Conservation (phyloP, 2,329 filamentous ascomycete species). For the Dichotomopilus funicola region DNA sequence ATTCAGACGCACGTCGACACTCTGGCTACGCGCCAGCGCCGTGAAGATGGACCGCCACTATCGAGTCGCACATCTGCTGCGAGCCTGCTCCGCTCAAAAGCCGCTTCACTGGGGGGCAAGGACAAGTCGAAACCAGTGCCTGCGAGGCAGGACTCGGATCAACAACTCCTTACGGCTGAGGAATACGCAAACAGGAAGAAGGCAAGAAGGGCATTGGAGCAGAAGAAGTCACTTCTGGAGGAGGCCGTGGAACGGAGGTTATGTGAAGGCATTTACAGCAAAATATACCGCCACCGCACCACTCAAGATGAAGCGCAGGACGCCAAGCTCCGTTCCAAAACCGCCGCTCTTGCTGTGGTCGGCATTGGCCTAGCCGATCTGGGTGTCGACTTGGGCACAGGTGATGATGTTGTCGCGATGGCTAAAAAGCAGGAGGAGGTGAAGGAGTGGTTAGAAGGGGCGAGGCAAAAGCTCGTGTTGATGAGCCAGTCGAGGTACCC, state of each 20-base stretch:
- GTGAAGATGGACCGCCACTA: slow-evolving; percentile 45
- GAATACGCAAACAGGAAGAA: slow-evolving; percentile 77
- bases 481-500: slow-evolving; percentile 89
- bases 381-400: slow-evolving; percentile 64
- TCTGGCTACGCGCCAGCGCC: slow-evolving; percentile 66
- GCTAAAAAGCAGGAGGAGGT: slow-evolving; percentile 61
- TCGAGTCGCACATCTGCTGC: slow-evolving; percentile 51
- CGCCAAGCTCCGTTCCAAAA: slow-evolving; percentile 89
- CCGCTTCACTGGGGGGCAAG: slow-evolving; percentile 47
- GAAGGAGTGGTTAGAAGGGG: slow-evolving; percentile 62
- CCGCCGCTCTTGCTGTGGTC: slow-evolving; percentile 81
- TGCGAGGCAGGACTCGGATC: slow-evolving; percentile 43
- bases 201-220: slow-evolving; percentile 69
- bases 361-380: slow-evolving; percentile 84
- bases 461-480: slow-evolving; percentile 61
- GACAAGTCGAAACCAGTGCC: slow-evolving; percentile 41
- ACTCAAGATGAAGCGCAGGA: slow-evolving; percentile 94
- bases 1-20: slow-evolving; percentile 82
- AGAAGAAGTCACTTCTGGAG: slow-evolving; percentile 70
- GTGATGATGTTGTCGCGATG: slow-evolving; percentile 50
- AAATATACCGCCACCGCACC: slow-evolving; percentile 84
- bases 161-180: slow-evolving; percentile 85
- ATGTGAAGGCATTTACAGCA: slow-evolving; percentile 77
- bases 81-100: slow-evolving; percentile 50
- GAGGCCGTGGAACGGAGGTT: slow-evolving; percentile 85